phyloP scores from a whole-genome alignment of 306 rosid genomes.

The Fragaria vesca region DNA sequence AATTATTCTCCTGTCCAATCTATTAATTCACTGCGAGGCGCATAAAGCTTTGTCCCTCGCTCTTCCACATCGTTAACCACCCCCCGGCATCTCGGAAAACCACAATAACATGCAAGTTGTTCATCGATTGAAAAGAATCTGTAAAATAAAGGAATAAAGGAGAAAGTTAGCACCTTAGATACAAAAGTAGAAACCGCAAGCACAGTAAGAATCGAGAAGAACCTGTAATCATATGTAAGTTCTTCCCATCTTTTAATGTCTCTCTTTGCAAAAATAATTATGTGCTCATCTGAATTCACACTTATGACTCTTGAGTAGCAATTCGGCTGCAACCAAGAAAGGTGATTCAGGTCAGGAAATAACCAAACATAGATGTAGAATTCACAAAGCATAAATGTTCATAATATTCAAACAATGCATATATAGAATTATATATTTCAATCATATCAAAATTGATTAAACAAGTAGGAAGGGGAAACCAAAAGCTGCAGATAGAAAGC shows the following conservation, averaged over 20 bases:
- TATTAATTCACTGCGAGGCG: slow-evolving; percentile 65
- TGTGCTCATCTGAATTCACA: slow-evolving; percentile 87
- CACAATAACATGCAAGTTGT: slow-evolving; percentile 92
- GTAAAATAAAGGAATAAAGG: slow-evolving; percentile 28
- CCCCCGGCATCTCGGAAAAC: slow-evolving; percentile 90
- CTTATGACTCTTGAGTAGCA: slow-evolving; percentile 97
- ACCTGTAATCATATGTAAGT: slow-evolving; percentile 98
- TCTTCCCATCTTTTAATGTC: slow-evolving; percentile 98
- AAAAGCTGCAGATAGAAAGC: not conserved
- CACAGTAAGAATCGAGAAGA: slow-evolving; percentile 19
- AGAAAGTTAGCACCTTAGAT: slow-evolving; percentile 37
- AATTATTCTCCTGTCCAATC: slow-evolving; percentile 89
- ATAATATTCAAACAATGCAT: not conserved
- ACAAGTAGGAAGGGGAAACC: not conserved
- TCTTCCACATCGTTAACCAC: slow-evolving; percentile 91
- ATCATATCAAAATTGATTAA: not conserved
- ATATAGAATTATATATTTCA: not conserved
- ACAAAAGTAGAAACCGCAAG: slow-evolving; percentile 16
- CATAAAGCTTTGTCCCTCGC: slow-evolving; percentile 70
- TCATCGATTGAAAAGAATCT: slow-evolving; percentile 96
- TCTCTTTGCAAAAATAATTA: slow-evolving; percentile 94
- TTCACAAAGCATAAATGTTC: not conserved
- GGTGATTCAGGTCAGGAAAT: slow-evolving; percentile 21
- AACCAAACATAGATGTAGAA: not conserved
- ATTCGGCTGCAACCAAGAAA: slow-evolving; percentile 76